A percentile compares a stretch with the other conserved stretches of the same genome.
Conservation (phyloP, 768 basidiomycete genomes). For the Hydnomerulius pinastri region DNA sequence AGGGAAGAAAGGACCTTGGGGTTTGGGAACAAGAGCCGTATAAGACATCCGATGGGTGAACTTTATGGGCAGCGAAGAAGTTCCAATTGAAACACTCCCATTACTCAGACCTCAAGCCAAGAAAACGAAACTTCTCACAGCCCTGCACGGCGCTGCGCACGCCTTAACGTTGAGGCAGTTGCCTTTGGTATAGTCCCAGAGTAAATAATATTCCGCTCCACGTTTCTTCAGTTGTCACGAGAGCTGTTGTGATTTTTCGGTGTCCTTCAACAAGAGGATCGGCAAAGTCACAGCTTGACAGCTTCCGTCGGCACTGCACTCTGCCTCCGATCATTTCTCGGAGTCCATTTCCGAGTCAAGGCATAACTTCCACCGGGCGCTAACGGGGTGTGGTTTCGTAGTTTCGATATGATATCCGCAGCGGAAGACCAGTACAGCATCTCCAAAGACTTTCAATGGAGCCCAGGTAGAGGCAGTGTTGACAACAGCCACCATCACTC, state of each 20-base stretch:
- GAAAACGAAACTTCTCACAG: slow-evolving; percentile 3
- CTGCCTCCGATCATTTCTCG: no score
- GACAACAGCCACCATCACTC: not conserved
- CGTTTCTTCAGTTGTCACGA: no score
- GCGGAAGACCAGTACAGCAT: slow-evolving; percentile 8
- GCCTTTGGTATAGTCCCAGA: not conserved
- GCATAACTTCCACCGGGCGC: not conserved
- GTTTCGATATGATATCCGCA: slow-evolving; percentile 22
- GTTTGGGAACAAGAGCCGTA: not conserved
- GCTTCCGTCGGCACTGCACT: no score
- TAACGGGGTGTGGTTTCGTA: not conserved
- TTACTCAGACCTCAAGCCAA: not conserved
- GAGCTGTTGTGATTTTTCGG: no score
- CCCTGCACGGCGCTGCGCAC: not conserved
- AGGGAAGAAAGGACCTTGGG: not conserved
- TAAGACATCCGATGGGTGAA: not conserved
- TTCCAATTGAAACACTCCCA: not conserved
- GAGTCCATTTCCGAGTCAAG: not conserved
- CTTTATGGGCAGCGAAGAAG: not conserved
- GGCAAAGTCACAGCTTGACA: no score
- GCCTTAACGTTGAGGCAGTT: not conserved
- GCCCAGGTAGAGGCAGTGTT: slow-evolving; percentile 42
- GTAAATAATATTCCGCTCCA: not conserved
- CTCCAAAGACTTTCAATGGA: slow-evolving; percentile 48
- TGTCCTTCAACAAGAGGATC: no score